Evolutionary conservation across 441 rosid genomes (phyloP).

Genomic region (Corymbia citriodora): DNA sequence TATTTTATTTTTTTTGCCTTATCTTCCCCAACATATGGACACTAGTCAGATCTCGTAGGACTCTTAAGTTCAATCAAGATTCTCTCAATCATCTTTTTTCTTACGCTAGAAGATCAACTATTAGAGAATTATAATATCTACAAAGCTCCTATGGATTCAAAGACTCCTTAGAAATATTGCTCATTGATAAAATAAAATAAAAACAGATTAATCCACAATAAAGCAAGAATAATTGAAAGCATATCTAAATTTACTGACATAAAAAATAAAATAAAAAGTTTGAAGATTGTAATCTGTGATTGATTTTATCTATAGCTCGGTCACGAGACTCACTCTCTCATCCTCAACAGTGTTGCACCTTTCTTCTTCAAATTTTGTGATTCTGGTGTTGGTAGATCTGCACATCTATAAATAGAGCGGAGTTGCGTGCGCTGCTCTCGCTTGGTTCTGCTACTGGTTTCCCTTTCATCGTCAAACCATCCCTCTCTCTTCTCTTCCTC

Average conservation of each 20-base stretch:
- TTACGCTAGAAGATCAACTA: not conserved
- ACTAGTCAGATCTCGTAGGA: not conserved
- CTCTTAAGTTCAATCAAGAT: not conserved
- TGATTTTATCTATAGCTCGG: no score
- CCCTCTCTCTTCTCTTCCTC: not conserved
- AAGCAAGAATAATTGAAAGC: not conserved
- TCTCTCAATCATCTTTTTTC: not conserved
- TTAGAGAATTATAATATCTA: not conserved
- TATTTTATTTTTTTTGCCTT: not conserved
- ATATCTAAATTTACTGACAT: not conserved
- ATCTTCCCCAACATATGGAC: not conserved
- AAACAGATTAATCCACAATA: not conserved
- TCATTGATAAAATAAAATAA: rapidly evolving
- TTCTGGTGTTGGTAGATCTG: not conserved
- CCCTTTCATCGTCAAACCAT: not conserved
- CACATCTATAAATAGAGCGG: not conserved
- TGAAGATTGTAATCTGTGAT: no score
- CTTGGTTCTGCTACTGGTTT: not conserved
- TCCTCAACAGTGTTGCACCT: not conserved
- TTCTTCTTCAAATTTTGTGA: not conserved
- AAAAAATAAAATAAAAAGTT: not conserved
- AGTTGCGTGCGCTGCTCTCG: not conserved
- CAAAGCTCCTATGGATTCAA: not conserved
- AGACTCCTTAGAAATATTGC: not conserved
- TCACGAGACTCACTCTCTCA: no score